Percentiles rank a stretch among this genome's conserved stretches.
phyloP scores from a whole-genome alignment of 169 alveolate genomes.

The Pseudocohnilembus persalinus region DNA sequence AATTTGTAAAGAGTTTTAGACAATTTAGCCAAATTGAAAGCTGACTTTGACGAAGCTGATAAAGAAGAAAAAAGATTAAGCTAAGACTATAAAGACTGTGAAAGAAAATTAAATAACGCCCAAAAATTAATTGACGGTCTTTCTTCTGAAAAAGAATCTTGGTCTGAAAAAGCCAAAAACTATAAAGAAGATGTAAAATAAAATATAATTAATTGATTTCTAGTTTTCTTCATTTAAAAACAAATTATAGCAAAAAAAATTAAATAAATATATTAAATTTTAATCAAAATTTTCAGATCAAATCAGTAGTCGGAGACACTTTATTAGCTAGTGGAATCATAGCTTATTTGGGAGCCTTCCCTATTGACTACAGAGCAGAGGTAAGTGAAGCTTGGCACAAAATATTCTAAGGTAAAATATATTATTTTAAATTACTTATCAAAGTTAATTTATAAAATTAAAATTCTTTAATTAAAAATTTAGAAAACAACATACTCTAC shows the following conservation, averaged over 20 bases:
- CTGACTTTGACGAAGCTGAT: constrained; percentile 83
- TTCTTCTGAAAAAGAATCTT: constrained; percentile 73
- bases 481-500: not conserved
- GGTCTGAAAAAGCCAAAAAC: constrained; percentile 48
- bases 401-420: no score
- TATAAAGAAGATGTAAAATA: constrained; percentile 15
- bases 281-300: not conserved
- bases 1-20: constrained; percentile 75
- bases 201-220: not conserved
- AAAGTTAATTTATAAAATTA: no score
- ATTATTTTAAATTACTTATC: no score
- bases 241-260: not conserved
- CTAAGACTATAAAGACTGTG: constrained; percentile 54
- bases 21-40: constrained; percentile 80
- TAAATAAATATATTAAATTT: no score
- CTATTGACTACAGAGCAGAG: constrained; percentile 77
- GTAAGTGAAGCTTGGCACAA: constrained; percentile 75
- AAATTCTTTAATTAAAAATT: not conserved
- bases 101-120: constrained; percentile 64
- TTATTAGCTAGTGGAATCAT: constrained; percentile 82
- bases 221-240: no score
- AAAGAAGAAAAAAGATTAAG: constrained; percentile 85
- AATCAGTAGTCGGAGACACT: constrained; percentile 81
- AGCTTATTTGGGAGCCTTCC: constrained; percentile 88
- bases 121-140: constrained; percentile 72